Conservation (phyloP, 352 stramenopile species). For the Globisporangium emineosum region DNA sequence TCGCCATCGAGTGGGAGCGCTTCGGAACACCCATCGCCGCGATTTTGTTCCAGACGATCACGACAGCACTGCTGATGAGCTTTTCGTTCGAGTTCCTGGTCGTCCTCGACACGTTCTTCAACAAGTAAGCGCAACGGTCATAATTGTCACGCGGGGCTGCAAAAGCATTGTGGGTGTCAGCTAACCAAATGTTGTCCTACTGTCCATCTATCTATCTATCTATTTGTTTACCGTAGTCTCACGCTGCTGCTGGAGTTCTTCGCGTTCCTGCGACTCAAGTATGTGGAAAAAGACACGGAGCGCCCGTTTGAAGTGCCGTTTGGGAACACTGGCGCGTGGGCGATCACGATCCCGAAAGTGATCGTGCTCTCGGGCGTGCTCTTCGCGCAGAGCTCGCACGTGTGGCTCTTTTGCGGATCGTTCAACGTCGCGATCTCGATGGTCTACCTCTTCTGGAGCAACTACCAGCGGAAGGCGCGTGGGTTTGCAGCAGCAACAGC, state of each 20-base stretch:
- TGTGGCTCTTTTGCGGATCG: conserved; percentile 71
- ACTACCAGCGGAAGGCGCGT: conserved; percentile 36
- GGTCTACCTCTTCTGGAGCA: conserved; percentile 63
- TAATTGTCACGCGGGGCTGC: not conserved
- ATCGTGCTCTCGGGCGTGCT: conserved; percentile 71
- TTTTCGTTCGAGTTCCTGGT: conserved; percentile 84
- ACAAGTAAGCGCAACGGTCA: conserved; percentile 61
- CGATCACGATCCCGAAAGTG: conserved; percentile 80
- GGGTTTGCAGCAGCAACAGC: not conserved
- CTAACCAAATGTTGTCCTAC: not conserved
- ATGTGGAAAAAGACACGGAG: conserved; percentile 70
- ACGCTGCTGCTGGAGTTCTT: conserved; percentile 84
- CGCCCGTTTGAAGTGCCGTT: conserved; percentile 76
- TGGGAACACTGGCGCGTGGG: conserved; percentile 64
- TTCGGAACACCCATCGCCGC: conserved; percentile 79
- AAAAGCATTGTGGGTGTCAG: not conserved
- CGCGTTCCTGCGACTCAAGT: conserved; percentile 80
- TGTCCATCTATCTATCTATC: no score
- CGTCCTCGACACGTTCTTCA: conserved; percentile 84
- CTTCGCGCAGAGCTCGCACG: conserved; percentile 53
- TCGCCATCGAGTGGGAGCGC: conserved; percentile 64
- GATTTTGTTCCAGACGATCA: conserved; percentile 72
- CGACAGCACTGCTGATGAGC: conserved; percentile 78
- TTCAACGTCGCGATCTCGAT: conserved; percentile 65
- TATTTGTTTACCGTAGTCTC: conserved; percentile 45